phyloP scores from a whole-genome alignment of 352 stramenopile species.

The Aphanomyces euteiches region DNA sequence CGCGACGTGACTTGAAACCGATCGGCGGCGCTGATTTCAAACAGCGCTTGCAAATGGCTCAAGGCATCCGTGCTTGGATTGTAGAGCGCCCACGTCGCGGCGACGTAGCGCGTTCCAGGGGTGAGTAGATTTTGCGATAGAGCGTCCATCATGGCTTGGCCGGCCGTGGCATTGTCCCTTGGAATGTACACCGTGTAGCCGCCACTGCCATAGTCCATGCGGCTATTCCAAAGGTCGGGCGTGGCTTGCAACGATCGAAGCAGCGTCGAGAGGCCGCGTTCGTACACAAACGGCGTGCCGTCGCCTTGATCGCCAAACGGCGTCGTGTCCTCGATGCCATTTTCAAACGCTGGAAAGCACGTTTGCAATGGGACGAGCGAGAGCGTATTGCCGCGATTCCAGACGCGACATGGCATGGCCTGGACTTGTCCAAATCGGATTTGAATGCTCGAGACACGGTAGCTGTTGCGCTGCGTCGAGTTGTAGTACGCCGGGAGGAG shows the following conservation, averaged over 20 bases:
- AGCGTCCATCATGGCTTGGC: slow-evolving; percentile 41
- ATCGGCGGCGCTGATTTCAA: slow-evolving; percentile 75
- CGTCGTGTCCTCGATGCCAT: slow-evolving; percentile 41
- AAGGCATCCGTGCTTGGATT: slow-evolving; percentile 74
- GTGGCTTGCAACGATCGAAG: slow-evolving; percentile 65
- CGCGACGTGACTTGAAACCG: slow-evolving; percentile 65
- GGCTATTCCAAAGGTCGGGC: slow-evolving; percentile 57
- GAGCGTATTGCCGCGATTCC: slow-evolving; percentile 43
- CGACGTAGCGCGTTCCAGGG: slow-evolving; percentile 61
- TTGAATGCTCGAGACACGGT: slow-evolving; percentile 59
- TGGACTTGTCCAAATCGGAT: slow-evolving; percentile 59
- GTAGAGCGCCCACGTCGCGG: slow-evolving; percentile 59
- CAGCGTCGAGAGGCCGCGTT: slow-evolving; percentile 38
- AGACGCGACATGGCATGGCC: slow-evolving; percentile 48
- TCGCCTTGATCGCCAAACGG: slow-evolving; percentile 48
- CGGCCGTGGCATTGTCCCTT: slow-evolving; percentile 60
- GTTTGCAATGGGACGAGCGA: slow-evolving; percentile 67
- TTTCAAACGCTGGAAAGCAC: slow-evolving; percentile 64
- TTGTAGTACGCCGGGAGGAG: slow-evolving; percentile 69
- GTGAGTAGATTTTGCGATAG: slow-evolving; percentile 57
- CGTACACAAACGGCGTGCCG: slow-evolving; percentile 47
- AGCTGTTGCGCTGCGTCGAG: slow-evolving; percentile 57
- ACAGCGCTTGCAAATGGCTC: slow-evolving; percentile 60
- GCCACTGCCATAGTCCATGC: slow-evolving; percentile 64
- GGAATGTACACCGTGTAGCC: slow-evolving; percentile 52